phyloP scores from a whole-genome alignment of 257 asterid genomes.

The Fraxinus quadrangulata region DNA sequence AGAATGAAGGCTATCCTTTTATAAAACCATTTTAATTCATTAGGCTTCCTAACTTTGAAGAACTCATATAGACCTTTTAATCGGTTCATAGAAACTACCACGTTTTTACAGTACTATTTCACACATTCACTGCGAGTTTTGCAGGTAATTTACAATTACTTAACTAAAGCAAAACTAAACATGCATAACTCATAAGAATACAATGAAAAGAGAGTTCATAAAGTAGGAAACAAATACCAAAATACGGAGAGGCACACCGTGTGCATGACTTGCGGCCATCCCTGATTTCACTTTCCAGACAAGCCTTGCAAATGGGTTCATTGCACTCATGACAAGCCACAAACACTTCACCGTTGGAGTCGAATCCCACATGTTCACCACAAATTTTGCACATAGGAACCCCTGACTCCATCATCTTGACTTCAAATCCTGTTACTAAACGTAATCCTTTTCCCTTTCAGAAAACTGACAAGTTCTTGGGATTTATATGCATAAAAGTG shows the following conservation, averaged over 20 bases:
- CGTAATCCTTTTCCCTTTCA: conserved; percentile 5
- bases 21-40: background rate
- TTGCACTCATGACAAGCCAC: conserved; percentile 82
- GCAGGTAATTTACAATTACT: background rate
- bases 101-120: background rate
- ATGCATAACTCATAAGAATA: background rate
- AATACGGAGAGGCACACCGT: conserved; percentile 64
- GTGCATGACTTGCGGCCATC: conserved; percentile 67
- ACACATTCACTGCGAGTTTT: background rate
- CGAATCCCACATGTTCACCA: conserved; percentile 65
- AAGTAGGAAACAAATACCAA: conserved; percentile 41
- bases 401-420: conserved; percentile 81
- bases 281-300: conserved; percentile 75
- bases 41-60: background rate
- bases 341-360: conserved; percentile 61
- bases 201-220: background rate
- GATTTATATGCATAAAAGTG: conserved; percentile 24
- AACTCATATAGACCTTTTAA: background rate
- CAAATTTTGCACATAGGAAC: conserved; percentile 74
- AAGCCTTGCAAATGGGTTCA: conserved; percentile 66
- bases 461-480: conserved; percentile 11
- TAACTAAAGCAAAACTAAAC: background rate
- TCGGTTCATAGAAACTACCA: background rate
- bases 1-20: background rate
- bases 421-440: background rate